Evolutionary conservation across 2,329 filamentous ascomycete species (phyloP).

Genomic region (Aschersonia sp.): DNA sequence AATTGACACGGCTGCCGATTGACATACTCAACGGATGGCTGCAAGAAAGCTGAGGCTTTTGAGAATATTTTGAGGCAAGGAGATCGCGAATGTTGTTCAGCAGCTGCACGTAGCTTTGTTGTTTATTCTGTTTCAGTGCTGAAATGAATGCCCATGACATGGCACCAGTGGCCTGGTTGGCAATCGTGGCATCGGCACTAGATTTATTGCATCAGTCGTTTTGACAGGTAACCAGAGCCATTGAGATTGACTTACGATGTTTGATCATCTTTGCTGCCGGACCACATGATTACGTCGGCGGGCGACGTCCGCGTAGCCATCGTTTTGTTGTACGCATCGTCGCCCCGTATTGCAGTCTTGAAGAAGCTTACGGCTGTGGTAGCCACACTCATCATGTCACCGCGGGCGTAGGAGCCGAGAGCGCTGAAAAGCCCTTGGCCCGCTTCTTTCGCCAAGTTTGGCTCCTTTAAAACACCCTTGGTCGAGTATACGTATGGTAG

Average conservation of each 20-base stretch:
- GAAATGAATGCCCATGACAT: constrained; percentile 98
- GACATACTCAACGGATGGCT: constrained; percentile 84
- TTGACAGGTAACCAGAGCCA: background rate
- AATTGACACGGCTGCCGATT: no score
- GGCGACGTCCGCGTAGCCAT: constrained; percentile 82
- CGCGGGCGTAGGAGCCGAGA: constrained; percentile 65
- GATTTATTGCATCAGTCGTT: constrained; percentile 5
- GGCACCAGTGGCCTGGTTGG: constrained; percentile 79
- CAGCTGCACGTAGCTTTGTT: constrained; percentile 91
- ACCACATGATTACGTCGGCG: constrained; percentile 97
- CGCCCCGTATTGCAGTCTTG: constrained; percentile 73
- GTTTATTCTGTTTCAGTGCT: constrained; percentile 78
- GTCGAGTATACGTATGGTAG: constrained; percentile 71
- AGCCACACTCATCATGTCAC: constrained; percentile 71
- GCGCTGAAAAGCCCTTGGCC: constrained; percentile 57
- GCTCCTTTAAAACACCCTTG: constrained; percentile 67
- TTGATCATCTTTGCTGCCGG: constrained; percentile 88
- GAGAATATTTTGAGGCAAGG: constrained; percentile 70
- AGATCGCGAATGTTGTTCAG: constrained; percentile 92
- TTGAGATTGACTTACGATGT: constrained; percentile 44
- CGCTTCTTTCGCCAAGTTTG: constrained; percentile 67
- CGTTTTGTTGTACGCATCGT: constrained; percentile 65
- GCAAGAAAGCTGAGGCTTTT: constrained; percentile 92
- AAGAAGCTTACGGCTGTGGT: constrained; percentile 69
- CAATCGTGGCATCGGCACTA: constrained; percentile 82